Base-by-base conservation (phyloP, 2,329 filamentous ascomycete species). In the Alternaria brassicicola region DNA sequence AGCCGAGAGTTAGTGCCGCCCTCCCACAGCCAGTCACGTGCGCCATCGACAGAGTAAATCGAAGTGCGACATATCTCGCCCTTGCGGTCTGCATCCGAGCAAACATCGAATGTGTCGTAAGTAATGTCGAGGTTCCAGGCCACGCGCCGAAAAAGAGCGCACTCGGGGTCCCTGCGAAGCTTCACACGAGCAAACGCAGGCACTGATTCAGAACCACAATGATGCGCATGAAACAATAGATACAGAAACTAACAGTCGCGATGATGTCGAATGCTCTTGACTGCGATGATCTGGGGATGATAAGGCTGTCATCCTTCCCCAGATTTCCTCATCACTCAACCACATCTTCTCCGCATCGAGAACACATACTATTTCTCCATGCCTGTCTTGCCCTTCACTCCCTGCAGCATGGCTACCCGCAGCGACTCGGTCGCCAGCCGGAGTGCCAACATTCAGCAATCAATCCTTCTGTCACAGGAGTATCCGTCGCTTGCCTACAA, bases 231-330 rank as follows among this genome's bases (percentile, higher is more conserved):
- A 23, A 13, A 19, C n/a, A 1, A 39, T 15, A 25, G 39, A 38
- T 2, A 19, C 31, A 4, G 55, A 42, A 3, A 17, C 10, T n/a
- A 36, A 31, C n/a, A 52, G 46, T 25, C 30, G n/a, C 25, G 51
- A 51, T 41, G 46, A 59, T 52, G 58, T 41, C 53, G 79, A 12
- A 23, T 31, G 46, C 87, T 85, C 74, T 87, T 84, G 72, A 87
- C 85, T 10, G 85, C 90, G 84, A 4, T 92, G 92, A 83, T 91
- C 90, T 64, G 92, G 86, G 78, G 85, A 85, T 85, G 74, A 88
- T 82, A 72, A 88, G 82, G 62, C 79, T 83, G 45, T 84, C 85
- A 19, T 54, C n/a, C 30, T 30, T 56, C 56, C 55, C 61, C 61
- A 50, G 41, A 28, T 52, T 59, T 57, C 39, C 25, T 38, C 52